Evolutionary conservation across 2,329 filamentous ascomycete genomes (phyloP), one percentile per base, ranked within the genome.

Genomic region (Zasmidium citrigriseum): DNA sequence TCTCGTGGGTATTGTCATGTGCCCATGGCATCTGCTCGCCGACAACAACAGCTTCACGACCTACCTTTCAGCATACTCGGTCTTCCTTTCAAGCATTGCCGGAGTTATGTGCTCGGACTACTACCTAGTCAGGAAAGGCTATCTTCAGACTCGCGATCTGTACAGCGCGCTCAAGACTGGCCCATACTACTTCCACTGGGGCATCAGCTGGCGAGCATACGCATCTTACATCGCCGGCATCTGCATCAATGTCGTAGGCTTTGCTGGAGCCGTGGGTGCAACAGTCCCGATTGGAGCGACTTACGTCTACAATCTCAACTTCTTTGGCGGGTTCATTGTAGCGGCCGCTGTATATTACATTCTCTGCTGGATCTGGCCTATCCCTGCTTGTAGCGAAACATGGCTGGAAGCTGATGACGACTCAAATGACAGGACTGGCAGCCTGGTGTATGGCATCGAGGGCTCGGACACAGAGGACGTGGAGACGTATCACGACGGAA

Each of bases 41-140:
- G 80, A 80, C 46, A 85, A 85, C 46, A 96, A 93, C 79, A 87
- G 88, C 75, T 96, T 96, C 78, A 95, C 90, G 0, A 96, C 90
- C 2, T 96, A 96, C 71, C 85, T 97, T 0, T 95, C 90, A 0
- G 89, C 93, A 1, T 96, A 96, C 78, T 92, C 89, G 2, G 91
- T 97, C 57, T 97, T 97, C 77, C 83, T 97, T n/a, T 93, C 89
- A 59, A 91, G 89, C 46, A 96, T 97, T 62, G 92, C 91, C 0
- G 93, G 93, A n/a, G 91, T 96, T 63, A 95, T 96, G 78, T 55
- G 53, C 60, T 84, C 82, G 66, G 93, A 97, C 75, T 97, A 97
- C 79, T 97, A 96, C 75, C 62, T 89, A 56, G 90, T 96, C 4
- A 89, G 93, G 58, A 87, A 83, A 58, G 93, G 93, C 4, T 96